phyloP scores from a whole-genome alignment of 495 filamentous ascomycete genomes.

The Evansstolkia leycettana region DNA sequence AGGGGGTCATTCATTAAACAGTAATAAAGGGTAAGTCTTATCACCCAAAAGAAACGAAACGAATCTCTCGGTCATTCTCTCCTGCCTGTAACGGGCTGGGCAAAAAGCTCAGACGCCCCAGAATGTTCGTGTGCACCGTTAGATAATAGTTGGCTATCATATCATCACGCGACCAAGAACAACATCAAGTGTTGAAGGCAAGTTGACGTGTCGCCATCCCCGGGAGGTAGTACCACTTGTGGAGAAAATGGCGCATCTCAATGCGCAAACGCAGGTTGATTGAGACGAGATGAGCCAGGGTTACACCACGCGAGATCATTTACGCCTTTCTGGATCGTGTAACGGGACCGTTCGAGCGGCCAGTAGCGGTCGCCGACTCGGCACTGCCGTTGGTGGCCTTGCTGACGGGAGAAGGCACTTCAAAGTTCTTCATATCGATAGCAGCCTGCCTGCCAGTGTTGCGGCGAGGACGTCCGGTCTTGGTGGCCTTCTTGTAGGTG shows the following conservation, averaged over 20 bases:
- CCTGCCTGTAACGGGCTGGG: neutral
- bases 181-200: neutral
- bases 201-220: too few relatives aligned
- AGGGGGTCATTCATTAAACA: constrained; percentile 4
- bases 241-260: constrained; percentile 1
- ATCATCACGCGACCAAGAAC: neutral
- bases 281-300: neutral
- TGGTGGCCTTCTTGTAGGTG: constrained; percentile 84
- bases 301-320: constrained; percentile 3
- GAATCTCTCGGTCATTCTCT: neutral
- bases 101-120: too few relatives aligned
- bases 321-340: constrained; percentile 40
- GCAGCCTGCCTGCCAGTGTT: constrained; percentile 39
- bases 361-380: too few relatives aligned
- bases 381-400: constrained; percentile 11
- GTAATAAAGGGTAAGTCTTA: constrained; percentile 1
- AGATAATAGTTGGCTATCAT: neutral
- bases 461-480: constrained; percentile 40
- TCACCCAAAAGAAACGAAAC: neutral
- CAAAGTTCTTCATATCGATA: constrained; percentile 42
- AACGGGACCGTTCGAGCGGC: constrained; percentile 27
- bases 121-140: neutral
- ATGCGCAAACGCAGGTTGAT: neutral
- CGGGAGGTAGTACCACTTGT: neutral
- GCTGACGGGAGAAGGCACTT: constrained; percentile 25